phyloP scores from a whole-genome alignment of 2,329 filamentous ascomycete species.

The Beauveria scarabaeidicola region DNA sequence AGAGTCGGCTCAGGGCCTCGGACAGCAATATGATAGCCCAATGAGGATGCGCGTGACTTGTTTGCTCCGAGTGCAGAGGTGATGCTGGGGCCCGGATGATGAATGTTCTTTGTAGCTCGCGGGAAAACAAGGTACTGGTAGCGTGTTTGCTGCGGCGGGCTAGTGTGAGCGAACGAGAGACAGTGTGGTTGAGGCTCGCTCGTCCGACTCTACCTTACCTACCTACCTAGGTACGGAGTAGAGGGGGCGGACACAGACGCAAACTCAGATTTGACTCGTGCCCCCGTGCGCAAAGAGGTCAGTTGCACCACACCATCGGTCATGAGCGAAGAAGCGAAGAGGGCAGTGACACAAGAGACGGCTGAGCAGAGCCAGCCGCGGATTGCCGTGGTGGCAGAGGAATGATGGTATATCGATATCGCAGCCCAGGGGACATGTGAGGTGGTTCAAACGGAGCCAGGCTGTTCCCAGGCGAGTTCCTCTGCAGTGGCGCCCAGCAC shows the following conservation, averaged over 20 bases:
- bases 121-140: not conserved
- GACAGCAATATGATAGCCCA: not conserved
- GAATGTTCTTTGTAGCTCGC: not conserved
- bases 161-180: not conserved
- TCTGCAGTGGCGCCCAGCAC: not conserved
- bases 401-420: not conserved
- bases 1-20: not conserved
- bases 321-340: not conserved
- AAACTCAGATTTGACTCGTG: slow-evolving; percentile 8
- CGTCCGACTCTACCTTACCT: not conserved
- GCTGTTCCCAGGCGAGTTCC: not conserved
- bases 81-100: not conserved
- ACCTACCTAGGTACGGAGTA: not conserved
- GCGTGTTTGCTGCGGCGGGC: not conserved
- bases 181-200: not conserved
- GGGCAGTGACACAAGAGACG: not conserved
- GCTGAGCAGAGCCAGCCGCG: not conserved
- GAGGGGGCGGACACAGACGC: not conserved
- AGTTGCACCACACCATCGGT: slow-evolving; percentile 6
- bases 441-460: slow-evolving; percentile 5
- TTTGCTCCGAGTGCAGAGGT: not conserved
- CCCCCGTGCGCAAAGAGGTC: slow-evolving; percentile 5
- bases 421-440: not conserved
- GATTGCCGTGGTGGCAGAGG: not conserved
- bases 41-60: not conserved